Evolutionary conservation across 768 basidiomycete genomes (phyloP), one percentile per base, ranked within the genome.

Genomic region (Leucocoprinus birnbaumii): DNA sequence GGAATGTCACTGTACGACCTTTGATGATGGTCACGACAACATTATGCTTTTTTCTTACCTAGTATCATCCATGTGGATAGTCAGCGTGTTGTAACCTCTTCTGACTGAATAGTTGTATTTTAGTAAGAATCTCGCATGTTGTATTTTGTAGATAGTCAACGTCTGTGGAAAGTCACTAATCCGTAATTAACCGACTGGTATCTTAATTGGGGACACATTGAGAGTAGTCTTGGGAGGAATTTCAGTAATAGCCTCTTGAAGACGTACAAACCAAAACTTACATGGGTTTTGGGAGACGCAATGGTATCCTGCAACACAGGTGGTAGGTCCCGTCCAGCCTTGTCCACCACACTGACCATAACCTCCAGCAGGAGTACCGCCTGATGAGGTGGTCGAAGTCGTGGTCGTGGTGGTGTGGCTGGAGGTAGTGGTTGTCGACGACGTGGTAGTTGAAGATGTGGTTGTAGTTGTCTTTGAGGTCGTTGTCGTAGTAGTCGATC

Each of bases 311-410:
- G 68, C 24, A 10, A 71, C 65, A 56, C 76, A 79, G 1, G 68
- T 65, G 9, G 73, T 76, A 18, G 73, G 59, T n/a, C 78, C 78
- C 3, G 71, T 72, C 72, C 74, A 79, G 37, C 41, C 21, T 51
- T 48, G 47, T 54, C 76, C 77, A 61, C 77, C 77, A 53, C 77
- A 79, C 61, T 79, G 77, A 22, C 69, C 76, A 51, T 72, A 78
- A 13, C 61, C 68, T 22, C 61, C 51, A 16, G 66, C 69, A 18
- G 68, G 57, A 21, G 65, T 21, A 46, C 37, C 41, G 24, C 37
- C 63, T 2, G 69, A 70, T 4, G 69, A 65, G 7, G 72, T 66
- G 19, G 42, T 35, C 71, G 58, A 22, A 48, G 64, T 65, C 5
- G 67, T 55, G 10, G 63, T 56, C 38, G 59, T 26, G 31, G 66